phyloP scores from a whole-genome alignment of 2,329 filamentous ascomycete genomes.

The Rosellinia necatrix region DNA sequence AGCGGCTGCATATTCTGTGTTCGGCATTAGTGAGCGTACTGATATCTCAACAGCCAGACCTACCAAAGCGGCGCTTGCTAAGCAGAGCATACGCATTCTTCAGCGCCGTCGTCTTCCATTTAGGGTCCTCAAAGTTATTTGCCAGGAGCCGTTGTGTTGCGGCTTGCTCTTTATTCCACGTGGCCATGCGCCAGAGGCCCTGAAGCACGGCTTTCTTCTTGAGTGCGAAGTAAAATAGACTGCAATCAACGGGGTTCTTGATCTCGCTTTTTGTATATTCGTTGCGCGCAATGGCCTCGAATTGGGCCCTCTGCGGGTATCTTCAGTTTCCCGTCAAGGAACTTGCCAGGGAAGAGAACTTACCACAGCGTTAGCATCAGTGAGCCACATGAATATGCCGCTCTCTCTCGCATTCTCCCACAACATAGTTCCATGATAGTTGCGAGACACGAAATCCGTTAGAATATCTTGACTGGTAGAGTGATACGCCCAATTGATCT shows the following conservation, averaged over 20 bases:
- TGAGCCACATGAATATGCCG: slow-evolving; percentile 94
- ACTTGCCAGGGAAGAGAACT: slow-evolving; percentile 38
- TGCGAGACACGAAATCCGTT: slow-evolving; percentile 77
- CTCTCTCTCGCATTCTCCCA: slow-evolving; percentile 87
- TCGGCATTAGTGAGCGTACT: slow-evolving; percentile 2
- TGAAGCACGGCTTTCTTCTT: slow-evolving; percentile 88
- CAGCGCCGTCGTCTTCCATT: slow-evolving; percentile 85
- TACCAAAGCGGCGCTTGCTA: slow-evolving; percentile 85
- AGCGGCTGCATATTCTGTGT: slow-evolving; percentile 83
- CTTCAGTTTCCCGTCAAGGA: slow-evolving; percentile 18
- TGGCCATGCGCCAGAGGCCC: slow-evolving; percentile 93
- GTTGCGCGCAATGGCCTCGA: slow-evolving; percentile 88
- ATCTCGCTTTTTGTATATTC: slow-evolving; percentile 88
- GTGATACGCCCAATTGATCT: slow-evolving; percentile 86
- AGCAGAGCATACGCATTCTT: slow-evolving; percentile 97
- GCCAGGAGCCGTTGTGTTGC: slow-evolving; percentile 79
- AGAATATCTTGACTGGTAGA: slow-evolving; percentile 88
- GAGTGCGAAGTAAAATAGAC: slow-evolving; percentile 87
- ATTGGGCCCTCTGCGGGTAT: slow-evolving; percentile 66
- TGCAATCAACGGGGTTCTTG: slow-evolving; percentile 90
- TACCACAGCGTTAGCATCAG: slow-evolving; percentile 76
- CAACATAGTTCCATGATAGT: slow-evolving; percentile 77
- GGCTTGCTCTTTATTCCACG: slow-evolving; percentile 82
- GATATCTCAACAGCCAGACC: slow-evolving; percentile 32
- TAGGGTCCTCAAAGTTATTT: slow-evolving; percentile 87